A percentile compares a stretch with the other conserved stretches of the same genome.
These are phyloP conservation scores for Botrytis medusae DNA, from an alignment of 2,329 filamentous ascomycete species.

Conservation along the genomic window DNA sequence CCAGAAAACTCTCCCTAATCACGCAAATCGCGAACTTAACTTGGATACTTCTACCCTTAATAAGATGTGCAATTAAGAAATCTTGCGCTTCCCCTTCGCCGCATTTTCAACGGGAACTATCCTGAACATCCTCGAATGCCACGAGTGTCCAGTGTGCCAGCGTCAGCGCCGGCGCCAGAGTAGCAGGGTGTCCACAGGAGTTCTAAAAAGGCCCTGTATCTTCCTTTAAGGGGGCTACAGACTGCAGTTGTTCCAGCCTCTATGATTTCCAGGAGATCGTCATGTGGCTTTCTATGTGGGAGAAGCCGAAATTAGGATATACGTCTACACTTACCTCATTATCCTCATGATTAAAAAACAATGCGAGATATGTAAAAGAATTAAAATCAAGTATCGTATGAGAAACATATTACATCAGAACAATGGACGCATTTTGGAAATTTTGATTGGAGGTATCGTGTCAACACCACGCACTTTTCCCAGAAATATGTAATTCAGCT, in stretches of 20 bases:
- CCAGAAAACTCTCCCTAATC: constrained; percentile 12
- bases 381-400: neutral
- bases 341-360: neutral
- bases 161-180: neutral
- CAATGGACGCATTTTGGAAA: neutral
- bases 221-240: constrained; percentile 7
- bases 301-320: constrained; percentile 6
- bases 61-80: constrained; percentile 24
- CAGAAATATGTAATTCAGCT: constrained; percentile 18
- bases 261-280: constrained; percentile 3
- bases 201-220: neutral
- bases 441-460: neutral
- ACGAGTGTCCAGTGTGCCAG: constrained; percentile 9
- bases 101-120: constrained; percentile 22
- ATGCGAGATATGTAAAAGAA: neutral
- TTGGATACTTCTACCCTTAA: neutral
- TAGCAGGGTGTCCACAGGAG: neutral
- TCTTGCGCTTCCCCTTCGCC: constrained; percentile 20
- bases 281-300: constrained; percentile 4
- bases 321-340: neutral
- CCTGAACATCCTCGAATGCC: constrained; percentile 21
- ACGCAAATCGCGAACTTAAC: constrained; percentile 8
- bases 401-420: neutral
- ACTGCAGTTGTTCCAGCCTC: constrained; percentile 16
- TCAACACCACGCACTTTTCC: constrained; percentile 8